Base-by-base conservation (phyloP, 306 rosid genomes). In the Acacia confusa region DNA sequence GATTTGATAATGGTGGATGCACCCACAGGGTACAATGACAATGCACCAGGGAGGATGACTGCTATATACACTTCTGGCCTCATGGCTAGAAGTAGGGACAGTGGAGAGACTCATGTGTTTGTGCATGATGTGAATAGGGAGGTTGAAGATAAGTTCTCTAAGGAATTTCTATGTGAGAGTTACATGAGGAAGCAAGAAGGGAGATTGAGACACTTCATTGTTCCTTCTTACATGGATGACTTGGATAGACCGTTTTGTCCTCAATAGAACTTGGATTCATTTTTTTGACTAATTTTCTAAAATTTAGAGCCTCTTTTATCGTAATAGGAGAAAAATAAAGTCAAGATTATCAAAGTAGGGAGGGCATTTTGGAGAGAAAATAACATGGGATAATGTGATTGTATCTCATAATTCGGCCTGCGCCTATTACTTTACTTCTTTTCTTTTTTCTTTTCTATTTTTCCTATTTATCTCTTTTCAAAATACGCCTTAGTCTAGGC, bases 1-100 rank as follows among this genome's bases (percentile, higher is more conserved):
- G 98, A 94, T 58, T 45, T 94, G 90, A 94, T 94, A 1, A 91
- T 94, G 98, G 92, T 94, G 78, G 97, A 94, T 81, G 98, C 97
- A 0, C 98, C 98, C 1, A 91, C 92, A 2, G 97, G 98, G 11
- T 94, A 84, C 38, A 78, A 87, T 17, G 87, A 84, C 3, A 90
- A 89, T 30, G 97, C 97, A 0, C 97, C 93, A 0, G 98, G 98
- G 34, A 85, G 97, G 76, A 94, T 94, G 97, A 89, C 84, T 53
- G 98, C 94, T 30, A 90, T 91, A 15, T 93, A 91, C 30, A 91
- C 97, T 0, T 92, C 93, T 19, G 97, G 94, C 64, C 91, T 92
- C 89, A 84, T 92, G 91, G 97, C 91, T 1, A 86, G 94, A 80
- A 88, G 86, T 30, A 82, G 87, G n/a, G 85, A 69, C 34, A 80